phyloP scores from a whole-genome alignment of 2,329 filamentous ascomycete species.

The Neocucurbitaria cava region DNA sequence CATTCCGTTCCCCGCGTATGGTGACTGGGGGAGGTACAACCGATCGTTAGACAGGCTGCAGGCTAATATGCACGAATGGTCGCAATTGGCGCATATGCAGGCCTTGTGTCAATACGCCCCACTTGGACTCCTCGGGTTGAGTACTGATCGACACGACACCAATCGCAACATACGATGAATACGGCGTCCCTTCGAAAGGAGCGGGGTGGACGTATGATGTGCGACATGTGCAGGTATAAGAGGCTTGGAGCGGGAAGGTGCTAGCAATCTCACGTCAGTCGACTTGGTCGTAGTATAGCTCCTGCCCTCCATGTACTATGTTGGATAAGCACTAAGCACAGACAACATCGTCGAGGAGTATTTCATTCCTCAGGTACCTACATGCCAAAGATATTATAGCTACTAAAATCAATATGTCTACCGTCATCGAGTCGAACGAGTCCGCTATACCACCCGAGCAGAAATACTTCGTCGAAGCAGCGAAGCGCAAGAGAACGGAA shows the following conservation, averaged over 20 bases:
- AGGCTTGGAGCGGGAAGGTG: neutral
- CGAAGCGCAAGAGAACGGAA: conserved; percentile 19
- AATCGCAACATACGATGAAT: conserved; percentile 1
- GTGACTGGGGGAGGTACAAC: neutral
- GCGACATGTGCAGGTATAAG: neutral
- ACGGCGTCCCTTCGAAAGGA: neutral
- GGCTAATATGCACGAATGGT: neutral
- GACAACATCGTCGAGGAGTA: neutral
- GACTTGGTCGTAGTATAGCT: neutral
- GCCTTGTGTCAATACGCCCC: neutral
- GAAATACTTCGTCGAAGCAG: conserved; percentile 19
- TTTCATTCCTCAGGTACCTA: neutral
- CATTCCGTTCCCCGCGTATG: neutral
- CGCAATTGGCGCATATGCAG: neutral
- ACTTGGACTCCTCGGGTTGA: neutral
- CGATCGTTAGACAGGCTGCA: neutral
- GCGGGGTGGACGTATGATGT: neutral
- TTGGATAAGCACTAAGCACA: neutral
- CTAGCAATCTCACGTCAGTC: conserved; percentile 2
- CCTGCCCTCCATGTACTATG: neutral
- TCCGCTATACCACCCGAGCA: conserved; percentile 13
- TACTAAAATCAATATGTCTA: neutral
- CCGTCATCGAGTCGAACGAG: conserved; percentile 11
- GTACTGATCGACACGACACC: conserved; percentile 1
- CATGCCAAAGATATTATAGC: neutral